These are phyloP conservation scores for Komagataella phaffii DNA, from an alignment of 805 yeast species.

Conservation along the genomic window DNA sequence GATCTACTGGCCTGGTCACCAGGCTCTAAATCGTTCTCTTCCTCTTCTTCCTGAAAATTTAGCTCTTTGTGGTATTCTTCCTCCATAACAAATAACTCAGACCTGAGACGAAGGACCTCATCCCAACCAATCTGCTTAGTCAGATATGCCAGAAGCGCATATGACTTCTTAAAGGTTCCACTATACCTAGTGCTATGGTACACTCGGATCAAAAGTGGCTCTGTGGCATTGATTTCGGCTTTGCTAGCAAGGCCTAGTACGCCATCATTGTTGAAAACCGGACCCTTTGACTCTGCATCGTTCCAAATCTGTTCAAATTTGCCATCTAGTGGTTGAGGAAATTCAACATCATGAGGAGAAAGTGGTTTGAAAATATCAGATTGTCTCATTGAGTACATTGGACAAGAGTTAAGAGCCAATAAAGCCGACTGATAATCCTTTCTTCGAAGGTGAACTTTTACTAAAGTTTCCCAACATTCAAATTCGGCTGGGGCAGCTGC, in stretches of 20 bases:
- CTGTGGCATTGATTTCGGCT: conserved; percentile 25
- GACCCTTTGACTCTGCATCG: conserved; percentile 16
- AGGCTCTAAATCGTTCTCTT: conserved; percentile 2
- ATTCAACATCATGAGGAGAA: conserved; percentile 25
- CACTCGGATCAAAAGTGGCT: conserved; percentile 33
- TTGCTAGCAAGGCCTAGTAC: conserved; percentile 16
- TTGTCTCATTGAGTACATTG: conserved; percentile 40
- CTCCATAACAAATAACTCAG: conserved; percentile 71
- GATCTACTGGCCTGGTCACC: neutral
- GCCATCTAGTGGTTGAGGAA: conserved; percentile 44
- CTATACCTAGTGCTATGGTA: conserved; percentile 34
- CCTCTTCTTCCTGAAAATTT: conserved; percentile 5
- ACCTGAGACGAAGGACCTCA: conserved; percentile 47
- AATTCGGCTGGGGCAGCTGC: conserved; percentile 66
- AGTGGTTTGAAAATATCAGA: conserved; percentile 32
- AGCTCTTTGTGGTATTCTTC: conserved; percentile 33
- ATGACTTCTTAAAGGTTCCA: conserved; percentile 46
- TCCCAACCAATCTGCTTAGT: conserved; percentile 77
- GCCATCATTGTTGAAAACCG: conserved; percentile 13
- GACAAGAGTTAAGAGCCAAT: conserved; percentile 58
- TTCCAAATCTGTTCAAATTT: conserved; percentile 35
- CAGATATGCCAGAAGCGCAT: conserved; percentile 57
- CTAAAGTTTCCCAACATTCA: conserved; percentile 54
- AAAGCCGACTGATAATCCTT: conserved; percentile 49
- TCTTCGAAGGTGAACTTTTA: conserved; percentile 42